Evolutionary conservation across 306 rosid genomes (phyloP), one percentile per base, ranked within the genome.

Genomic region (Fagus sylvatica): DNA sequence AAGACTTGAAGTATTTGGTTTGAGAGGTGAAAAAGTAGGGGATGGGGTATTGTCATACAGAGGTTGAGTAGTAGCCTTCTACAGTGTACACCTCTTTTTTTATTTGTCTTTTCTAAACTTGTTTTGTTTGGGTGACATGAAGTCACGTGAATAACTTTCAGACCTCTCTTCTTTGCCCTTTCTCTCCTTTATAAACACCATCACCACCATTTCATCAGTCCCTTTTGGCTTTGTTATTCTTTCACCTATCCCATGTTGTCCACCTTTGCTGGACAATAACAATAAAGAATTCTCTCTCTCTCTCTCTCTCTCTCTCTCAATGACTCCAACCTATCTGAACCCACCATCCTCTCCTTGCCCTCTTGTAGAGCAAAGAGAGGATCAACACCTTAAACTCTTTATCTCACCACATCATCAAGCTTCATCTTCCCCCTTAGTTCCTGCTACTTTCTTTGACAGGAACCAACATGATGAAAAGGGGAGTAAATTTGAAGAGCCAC

Each of bases 121-220:
- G 55, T 78, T 82, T 79, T 85, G 80, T 86, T 74, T 74, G 76
- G 60, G 53, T 42, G 73, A 75, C 78, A 84, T 74, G 57, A 73
- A 71, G 62, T 78, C 93, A 86, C 93, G 96, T 91, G 94, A 89
- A 86, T 79, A 42, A n/a, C 72, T 76, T 78, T 33, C 72, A 77
- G 80, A 82, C 79, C 73, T 62, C 67, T 73, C 76, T 61, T 78
- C 72, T 80, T 56, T 55, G 57, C 80, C 78, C 73, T 37, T 74
- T 75, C 76, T 71, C 70, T 77, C 49, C 17, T 32, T 4, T 81
- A 70, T 83, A 80, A 73, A 67, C 80, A 57, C 82, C 83, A 83
- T 69, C 46, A 79, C 84, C 81, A 66, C 83, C 66, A 32, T 64
- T 30, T 78, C 6, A 32, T 76, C 81, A 17, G 39, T 70, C 73